Evolutionary conservation across 2,329 filamentous ascomycete species (phyloP).

Genomic region (Alternaria brassicae): DNA sequence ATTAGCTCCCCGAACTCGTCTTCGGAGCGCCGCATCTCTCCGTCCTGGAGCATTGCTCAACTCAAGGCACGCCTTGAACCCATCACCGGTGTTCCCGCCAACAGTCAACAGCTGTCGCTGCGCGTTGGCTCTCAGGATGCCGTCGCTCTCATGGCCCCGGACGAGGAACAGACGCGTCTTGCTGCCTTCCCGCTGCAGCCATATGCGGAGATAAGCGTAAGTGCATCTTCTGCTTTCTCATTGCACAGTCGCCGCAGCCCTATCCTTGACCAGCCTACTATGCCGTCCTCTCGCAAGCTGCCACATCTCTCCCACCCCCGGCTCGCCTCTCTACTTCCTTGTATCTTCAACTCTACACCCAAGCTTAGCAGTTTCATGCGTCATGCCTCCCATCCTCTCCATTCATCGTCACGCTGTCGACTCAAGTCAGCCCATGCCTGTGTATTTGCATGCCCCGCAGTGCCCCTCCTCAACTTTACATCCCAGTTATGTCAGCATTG

Average conservation of each 20-base stretch:
- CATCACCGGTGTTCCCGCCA: constrained; percentile 88
- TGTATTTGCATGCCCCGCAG: constrained; percentile 35
- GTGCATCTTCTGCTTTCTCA: constrained; percentile 50
- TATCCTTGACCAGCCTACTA: constrained; percentile 16
- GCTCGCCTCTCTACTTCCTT: constrained; percentile 18
- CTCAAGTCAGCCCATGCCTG: constrained; percentile 17
- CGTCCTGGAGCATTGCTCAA: constrained; percentile 85
- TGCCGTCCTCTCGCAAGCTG: constrained; percentile 39
- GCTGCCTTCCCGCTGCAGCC: constrained; percentile 71
- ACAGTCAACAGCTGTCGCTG: constrained; percentile 76
- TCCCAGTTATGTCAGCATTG: constrained; percentile 17
- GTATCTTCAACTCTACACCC: constrained; percentile 5
- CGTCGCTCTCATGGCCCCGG: constrained; percentile 70
- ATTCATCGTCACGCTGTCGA: constrained; percentile 29
- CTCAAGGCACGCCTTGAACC: constrained; percentile 89
- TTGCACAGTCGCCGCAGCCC: constrained; percentile 25
- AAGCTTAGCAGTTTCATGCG: constrained; percentile 16
- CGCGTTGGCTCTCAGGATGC: constrained; percentile 69
- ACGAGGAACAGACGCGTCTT: constrained; percentile 75
- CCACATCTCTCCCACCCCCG: constrained; percentile 36
- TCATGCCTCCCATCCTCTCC: constrained; percentile 6
- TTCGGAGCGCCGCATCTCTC: constrained; percentile 89
- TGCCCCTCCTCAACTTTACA: constrained; percentile 21
- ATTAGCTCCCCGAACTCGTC: constrained; percentile 78
- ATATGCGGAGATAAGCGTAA: constrained; percentile 82